Evolutionary conservation across 768 basidiomycete genomes (phyloP).

Genomic region (Pisolithus orientalis): DNA sequence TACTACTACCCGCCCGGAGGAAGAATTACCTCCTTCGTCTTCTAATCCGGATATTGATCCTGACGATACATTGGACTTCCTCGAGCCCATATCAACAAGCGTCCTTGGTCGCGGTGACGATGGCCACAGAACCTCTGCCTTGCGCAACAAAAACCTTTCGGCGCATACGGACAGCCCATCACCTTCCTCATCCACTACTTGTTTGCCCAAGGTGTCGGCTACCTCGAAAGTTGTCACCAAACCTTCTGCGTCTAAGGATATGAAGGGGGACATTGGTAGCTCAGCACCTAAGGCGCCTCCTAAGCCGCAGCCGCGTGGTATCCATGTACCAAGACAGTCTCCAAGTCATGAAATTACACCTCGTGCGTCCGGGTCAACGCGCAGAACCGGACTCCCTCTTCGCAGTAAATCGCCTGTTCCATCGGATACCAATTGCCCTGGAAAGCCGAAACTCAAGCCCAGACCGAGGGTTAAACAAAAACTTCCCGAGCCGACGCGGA

Average conservation of each 20-base stretch:
- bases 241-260: not conserved
- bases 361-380: not conserved
- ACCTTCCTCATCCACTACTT: too few species aligned
- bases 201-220: conserved; percentile 1
- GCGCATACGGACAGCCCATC: too few species aligned
- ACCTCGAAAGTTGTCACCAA: conserved; percentile 1
- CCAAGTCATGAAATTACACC: conserved; percentile 16
- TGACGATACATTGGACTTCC: conserved; percentile 16
- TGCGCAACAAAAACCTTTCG: not conserved
- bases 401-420: conserved; percentile 5
- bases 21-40: conserved; percentile 15
- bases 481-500: conserved; percentile 1
- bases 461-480: not conserved
- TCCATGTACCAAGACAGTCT: conserved; percentile 2
- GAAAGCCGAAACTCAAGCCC: not conserved
- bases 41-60: conserved; percentile 8
- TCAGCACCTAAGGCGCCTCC: conserved; percentile 7
- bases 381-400: conserved; percentile 1
- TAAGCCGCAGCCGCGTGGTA: conserved; percentile 9
- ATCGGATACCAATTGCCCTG: not conserved
- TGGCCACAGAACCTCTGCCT: not conserved
- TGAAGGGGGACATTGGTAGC: not conserved
- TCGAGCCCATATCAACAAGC: conserved; percentile 15
- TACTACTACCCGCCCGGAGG: not conserved
- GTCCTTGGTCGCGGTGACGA: conserved; percentile 2